These are phyloP conservation scores for Cucumis cinereus DNA, from an alignment of 306 rosid species.

Conservation along the genomic window DNA sequence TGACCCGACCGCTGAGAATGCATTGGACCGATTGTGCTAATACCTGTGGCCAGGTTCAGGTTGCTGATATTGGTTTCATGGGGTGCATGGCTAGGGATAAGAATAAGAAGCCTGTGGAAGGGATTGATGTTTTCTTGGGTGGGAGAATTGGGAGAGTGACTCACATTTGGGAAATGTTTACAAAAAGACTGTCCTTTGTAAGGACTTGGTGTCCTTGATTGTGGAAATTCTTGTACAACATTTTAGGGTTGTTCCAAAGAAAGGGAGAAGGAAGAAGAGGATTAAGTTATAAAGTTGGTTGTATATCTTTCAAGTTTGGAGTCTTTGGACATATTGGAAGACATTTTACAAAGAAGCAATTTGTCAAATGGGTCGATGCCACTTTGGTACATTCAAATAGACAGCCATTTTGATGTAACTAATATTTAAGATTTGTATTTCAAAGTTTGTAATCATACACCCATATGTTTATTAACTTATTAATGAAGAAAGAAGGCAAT, in stretches of 20 bases:
- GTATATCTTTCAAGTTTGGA: not conserved
- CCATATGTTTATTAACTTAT: not conserved
- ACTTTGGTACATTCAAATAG: not conserved
- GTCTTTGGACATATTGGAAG: not conserved
- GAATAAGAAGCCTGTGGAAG: constrained; percentile 71
- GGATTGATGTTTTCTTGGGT: constrained; percentile 70
- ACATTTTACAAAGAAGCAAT: not conserved
- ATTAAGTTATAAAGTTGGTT: constrained; percentile 7
- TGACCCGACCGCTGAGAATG: constrained; percentile 69
- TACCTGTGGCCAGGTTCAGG: constrained; percentile 86
- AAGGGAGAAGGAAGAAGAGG: constrained; percentile 61
- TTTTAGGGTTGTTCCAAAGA: constrained; percentile 74
- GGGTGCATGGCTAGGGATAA: constrained; percentile 94
- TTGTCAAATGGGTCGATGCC: not conserved
- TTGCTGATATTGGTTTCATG: constrained; percentile 96
- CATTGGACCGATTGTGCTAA: constrained; percentile 99
- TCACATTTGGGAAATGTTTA: constrained; percentile 74
- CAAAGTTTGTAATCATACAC: not conserved
- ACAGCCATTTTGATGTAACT: not conserved
- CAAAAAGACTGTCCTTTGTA: constrained; percentile 83
- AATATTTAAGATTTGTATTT: not conserved
- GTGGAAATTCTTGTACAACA: constrained; percentile 55
- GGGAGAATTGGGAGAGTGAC: constrained; percentile 94
- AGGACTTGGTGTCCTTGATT: constrained; percentile 74
- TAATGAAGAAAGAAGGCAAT: not conserved